Evolutionary conservation across 208 protist species (phyloP), one percentile per base, ranked within the genome.

Genomic region (Endotrypanum monterogeii): DNA sequence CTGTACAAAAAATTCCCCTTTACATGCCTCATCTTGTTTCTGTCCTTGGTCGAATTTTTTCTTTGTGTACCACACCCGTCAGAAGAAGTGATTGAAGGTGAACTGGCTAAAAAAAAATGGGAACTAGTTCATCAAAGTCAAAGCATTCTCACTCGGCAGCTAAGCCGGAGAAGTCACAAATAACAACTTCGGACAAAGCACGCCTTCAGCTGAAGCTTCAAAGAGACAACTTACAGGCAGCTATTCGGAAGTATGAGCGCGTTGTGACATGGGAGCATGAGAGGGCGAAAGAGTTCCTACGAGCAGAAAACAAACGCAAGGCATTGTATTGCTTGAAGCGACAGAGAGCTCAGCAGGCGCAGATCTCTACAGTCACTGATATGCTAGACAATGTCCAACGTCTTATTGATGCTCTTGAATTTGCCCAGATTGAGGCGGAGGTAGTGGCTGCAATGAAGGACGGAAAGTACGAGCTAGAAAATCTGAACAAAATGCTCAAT

Each of bases 181-280:
- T 96, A 55, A 94, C 86, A 41, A 72, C 78, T 20, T 88, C 85
- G 14, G 92, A 96, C 66, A 83, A 87, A 60, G 84, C 77, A 11
- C 86, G 88, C 41, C 66, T 96, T n/a, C 89, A 96, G 57, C 82
- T 96, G 20, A 96, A 96, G 55, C 57, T 96, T 50, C 90, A 94
- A 63, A 76, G 92, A 51, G 92, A 96, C 74, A 92, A 90, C 54
- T 71, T 95, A 9, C 62, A 71, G 37, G 90, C 89, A 35, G 80
- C 90, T 18, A 85, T 94, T 23, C 82, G 82, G 37, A 89, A 85
- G 67, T 95, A 89, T 78, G 92, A 94, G 60, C 78, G 71, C 41
- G 82, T 88, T 3, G 88, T 74, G 30, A 51, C 48, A 14, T 28
- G 85, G 1, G 90, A 94, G 76, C 84, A 87, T n/a, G 78, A 79